Evolutionary conservation across 1,139 yeast genomes (phyloP).

Genomic region (Hyphopichia burtonii): DNA sequence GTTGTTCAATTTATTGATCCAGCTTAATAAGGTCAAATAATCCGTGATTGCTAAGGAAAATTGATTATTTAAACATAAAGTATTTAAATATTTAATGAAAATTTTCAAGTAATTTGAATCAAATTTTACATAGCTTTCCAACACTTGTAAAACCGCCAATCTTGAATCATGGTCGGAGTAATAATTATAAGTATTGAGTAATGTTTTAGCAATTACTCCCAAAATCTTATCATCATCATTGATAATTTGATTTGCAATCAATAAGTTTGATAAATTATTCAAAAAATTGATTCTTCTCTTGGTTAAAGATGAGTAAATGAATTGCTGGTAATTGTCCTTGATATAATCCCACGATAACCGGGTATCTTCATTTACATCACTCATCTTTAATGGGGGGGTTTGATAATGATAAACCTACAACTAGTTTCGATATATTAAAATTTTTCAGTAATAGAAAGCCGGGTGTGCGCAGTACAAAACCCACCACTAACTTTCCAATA

Average conservation of each 20-base stretch:
- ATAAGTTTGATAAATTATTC: conserved; percentile 13
- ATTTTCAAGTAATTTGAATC: conserved; percentile 32
- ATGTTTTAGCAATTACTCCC: conserved; percentile 13
- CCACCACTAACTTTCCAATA: too few relatives aligned
- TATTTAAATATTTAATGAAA: conserved; percentile 37
- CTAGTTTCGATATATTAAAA: too few relatives aligned
- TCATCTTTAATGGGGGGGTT: neutral
- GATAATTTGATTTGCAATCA: conserved; percentile 14
- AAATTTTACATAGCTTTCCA: conserved; percentile 30
- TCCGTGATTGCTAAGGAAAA: conserved; percentile 50
- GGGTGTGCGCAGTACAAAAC: too few relatives aligned
- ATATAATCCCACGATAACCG: conserved; percentile 23
- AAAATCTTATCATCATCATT: conserved; percentile 16
- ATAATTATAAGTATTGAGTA: conserved; percentile 48
- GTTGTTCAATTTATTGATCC: conserved; percentile 45
- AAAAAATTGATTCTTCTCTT: conserved; percentile 33
- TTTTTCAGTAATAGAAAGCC: neutral
- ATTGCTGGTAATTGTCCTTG: conserved; percentile 17
- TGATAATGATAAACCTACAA: too few relatives aligned
- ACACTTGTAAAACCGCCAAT: conserved; percentile 33
- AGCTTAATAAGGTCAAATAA: conserved; percentile 53
- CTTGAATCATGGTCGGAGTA: conserved; percentile 54
- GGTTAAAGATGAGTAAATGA: conserved; percentile 32
- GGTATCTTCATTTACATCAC: neutral
- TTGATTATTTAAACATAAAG: conserved; percentile 28